Percentiles rank a stretch among this genome's conserved stretches.
Conservation (phyloP, 768 basidiomycete species). For the Panellus pusillus region DNA sequence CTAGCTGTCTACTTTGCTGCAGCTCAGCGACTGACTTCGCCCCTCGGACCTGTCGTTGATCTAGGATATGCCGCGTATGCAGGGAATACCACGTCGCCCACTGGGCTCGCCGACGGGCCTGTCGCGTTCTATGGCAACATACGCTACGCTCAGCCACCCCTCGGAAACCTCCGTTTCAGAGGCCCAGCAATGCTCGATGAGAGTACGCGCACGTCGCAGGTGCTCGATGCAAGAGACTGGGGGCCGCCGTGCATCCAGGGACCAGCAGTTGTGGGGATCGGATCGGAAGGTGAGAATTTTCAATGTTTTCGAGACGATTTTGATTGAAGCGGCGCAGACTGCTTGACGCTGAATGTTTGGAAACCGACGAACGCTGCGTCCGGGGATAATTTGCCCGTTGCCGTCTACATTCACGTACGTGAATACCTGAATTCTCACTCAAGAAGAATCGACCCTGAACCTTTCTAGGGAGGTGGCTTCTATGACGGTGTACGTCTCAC, state of each 20-base stretch:
- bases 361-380: constrained; percentile 38
- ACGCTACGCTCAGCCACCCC: constrained; percentile 42
- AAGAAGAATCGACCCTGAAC: too few species aligned
- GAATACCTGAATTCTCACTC: too few species aligned
- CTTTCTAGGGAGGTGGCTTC: constrained; percentile 43
- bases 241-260: constrained; percentile 47
- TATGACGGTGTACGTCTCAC: constrained; percentile 30
- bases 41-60: constrained; percentile 39
- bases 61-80: constrained; percentile 42
- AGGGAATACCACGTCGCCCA: constrained; percentile 41
- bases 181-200: constrained; percentile 39
- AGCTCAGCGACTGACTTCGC: constrained; percentile 15
- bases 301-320: too few species aligned
- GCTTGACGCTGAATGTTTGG: constrained; percentile 43
- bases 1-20: neutral
- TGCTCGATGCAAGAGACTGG: constrained; percentile 45
- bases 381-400: constrained; percentile 38
- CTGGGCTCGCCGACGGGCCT: constrained; percentile 33
- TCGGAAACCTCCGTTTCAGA: constrained; percentile 40
- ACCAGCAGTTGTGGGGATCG: constrained; percentile 46
- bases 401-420: constrained; percentile 43
- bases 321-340: constrained; percentile 28
- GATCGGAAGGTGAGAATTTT: constrained; percentile 38
- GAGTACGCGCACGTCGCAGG: constrained; percentile 16
- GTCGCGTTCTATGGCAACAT: constrained; percentile 45